Conservation (phyloP, 768 basidiomycete species). For the Panaeolus papilionaceus region DNA sequence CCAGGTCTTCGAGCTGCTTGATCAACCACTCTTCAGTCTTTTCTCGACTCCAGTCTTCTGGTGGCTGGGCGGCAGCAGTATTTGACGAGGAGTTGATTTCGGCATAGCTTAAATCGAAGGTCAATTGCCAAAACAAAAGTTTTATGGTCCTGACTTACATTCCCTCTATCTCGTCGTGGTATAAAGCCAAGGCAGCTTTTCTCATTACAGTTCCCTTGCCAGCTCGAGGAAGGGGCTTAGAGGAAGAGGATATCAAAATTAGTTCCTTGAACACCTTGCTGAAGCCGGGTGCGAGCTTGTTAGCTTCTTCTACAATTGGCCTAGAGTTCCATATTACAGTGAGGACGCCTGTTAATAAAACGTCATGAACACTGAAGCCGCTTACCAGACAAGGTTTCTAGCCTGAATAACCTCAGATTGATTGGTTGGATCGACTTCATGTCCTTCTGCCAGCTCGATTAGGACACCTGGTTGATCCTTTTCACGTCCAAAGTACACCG, state of each 20-base stretch:
- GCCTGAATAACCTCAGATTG: conserved; percentile 32
- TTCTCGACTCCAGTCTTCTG: conserved; percentile 23
- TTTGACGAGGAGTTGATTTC: conserved; percentile 24
- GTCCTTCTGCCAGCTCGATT: conserved; percentile 35
- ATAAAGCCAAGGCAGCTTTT: conserved; percentile 48
- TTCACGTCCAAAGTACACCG: conserved; percentile 52
- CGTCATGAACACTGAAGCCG: not conserved
- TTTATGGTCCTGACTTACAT: conserved; percentile 36
- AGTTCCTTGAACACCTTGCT: conserved; percentile 59
- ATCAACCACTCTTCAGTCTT: conserved; percentile 27
- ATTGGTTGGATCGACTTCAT: conserved; percentile 34
- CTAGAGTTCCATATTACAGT: conserved; percentile 24
- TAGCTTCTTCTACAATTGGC: conserved; percentile 50
- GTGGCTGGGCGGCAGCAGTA: conserved; percentile 21
- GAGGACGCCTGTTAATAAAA: not conserved
- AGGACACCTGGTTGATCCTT: conserved; percentile 41
- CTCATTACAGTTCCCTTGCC: conserved; percentile 56
- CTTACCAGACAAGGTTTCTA: conserved; percentile 46
- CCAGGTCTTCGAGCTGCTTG: conserved; percentile 25
- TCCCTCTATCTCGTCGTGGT: conserved; percentile 51
- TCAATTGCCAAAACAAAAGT: too few species aligned
- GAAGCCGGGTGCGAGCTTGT: conserved; percentile 46
- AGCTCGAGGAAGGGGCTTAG: conserved; percentile 49
- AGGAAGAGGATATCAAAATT: conserved; percentile 46
- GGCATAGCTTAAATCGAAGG: conserved; percentile 22